A percentile compares a stretch with the other conserved stretches of the same genome.
These are phyloP conservation scores for Kingdonia uniflora DNA, from an alignment of 164 flowering plant species.

Conservation along the genomic window DNA sequence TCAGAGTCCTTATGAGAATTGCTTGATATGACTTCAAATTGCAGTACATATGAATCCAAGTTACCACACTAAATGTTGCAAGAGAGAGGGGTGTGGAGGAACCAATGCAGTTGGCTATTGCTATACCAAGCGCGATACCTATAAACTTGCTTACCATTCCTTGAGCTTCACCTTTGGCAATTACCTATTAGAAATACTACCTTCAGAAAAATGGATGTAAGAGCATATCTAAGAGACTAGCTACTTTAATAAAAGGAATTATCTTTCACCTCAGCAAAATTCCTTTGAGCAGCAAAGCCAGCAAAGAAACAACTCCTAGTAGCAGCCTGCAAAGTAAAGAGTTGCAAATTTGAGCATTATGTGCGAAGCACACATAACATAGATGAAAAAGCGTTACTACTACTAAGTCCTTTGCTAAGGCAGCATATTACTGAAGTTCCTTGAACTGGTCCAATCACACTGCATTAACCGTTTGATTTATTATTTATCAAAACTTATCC, in stretches of 20 bases:
- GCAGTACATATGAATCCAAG: constrained; percentile 92
- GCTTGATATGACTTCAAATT: constrained; percentile 90
- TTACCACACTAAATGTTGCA: constrained; percentile 62
- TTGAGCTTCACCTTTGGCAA: constrained; percentile 99
- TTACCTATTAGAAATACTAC: constrained; percentile 47
- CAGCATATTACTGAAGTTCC: no score
- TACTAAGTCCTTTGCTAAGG: no score
- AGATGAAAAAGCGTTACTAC: no score
- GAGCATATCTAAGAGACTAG: not conserved
- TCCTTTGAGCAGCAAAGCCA: constrained; percentile 95
- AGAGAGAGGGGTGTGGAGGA: constrained; percentile 66
- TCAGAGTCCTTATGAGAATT: constrained; percentile 80
- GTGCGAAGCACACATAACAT: no score
- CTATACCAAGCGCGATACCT: constrained; percentile 82
- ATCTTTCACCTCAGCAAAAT: constrained; percentile 85
- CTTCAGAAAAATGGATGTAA: constrained; percentile 2
- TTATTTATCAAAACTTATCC: no score
- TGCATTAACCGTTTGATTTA: no score
- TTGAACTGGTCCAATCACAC: not conserved
- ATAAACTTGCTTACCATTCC: constrained; percentile 99
- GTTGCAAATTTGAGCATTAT: not conserved
- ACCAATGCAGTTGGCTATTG: constrained; percentile 60
- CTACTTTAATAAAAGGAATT: no score
- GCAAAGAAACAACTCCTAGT: constrained; percentile 97
- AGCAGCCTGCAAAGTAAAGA: constrained; percentile 52